Evolutionary conservation across 768 basidiomycete species (phyloP), one percentile per base, ranked within the genome.

Genomic region (Termitomyces sp.): DNA sequence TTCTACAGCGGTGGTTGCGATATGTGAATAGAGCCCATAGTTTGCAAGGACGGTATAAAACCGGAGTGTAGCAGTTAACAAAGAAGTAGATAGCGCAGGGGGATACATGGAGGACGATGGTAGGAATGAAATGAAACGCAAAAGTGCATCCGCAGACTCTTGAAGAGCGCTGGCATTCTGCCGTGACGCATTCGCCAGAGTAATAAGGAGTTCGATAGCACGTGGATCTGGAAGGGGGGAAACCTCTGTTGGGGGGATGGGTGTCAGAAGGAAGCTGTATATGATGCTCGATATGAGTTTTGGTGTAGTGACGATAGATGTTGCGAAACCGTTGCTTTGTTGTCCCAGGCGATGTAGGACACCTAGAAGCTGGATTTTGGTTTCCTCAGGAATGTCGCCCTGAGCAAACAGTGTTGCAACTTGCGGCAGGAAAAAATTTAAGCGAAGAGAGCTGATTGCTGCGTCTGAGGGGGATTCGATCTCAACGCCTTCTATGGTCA

Each of bases 1-100:
- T 42, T 82, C 80, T 32, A 79, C 72, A 8, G 89, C 88, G 4
- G 83, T 85, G 8, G 86, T 82, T 12, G 89, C 86, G 42, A 89
- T 79, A 59, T 86, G 83, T 0, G 91, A 74, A 65, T 88, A 88
- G 1, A 96, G 70, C 0, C 96, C 96, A 65, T 96, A 98, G 2
- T 81, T 77, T 0, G 86, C 92, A 9, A 97, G 79, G 2, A 75
- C 68, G 0, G 78, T 69, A 72, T 92, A 94, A 14, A 94, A 75
- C 5, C 73, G 76, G 29, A 98, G 74, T 0, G 88, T 89, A 36
- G 74, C 74, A 1, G 73, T 73, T 15, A 89, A 77, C 17, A 94
- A 81, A 2, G 72, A 68, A 1, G 72, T 78, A 0, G 84, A 76
- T 48, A 83, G 81, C 0, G 79, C 71, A 3, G 77, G 78, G 5